Percentiles rank a stretch among this genome's conserved stretches.
Conservation (phyloP, 345 rosid species). For the Boechera stricta region DNA sequence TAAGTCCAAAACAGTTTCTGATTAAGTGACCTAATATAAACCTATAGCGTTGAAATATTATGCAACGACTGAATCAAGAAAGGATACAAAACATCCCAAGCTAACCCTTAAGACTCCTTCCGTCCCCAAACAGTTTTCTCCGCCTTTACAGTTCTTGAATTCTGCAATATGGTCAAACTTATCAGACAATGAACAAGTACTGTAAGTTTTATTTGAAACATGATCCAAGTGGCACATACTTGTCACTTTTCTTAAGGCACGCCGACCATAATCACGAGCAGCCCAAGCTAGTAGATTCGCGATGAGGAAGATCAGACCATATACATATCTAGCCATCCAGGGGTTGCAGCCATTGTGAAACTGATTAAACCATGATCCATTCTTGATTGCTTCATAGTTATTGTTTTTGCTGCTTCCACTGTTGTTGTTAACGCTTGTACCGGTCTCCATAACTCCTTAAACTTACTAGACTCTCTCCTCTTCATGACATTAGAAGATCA, state of each 20-base stretch:
- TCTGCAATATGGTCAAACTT: conserved; percentile 53
- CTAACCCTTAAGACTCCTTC: conserved; percentile 95
- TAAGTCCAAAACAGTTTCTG: conserved; percentile 45
- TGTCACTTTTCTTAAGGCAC: conserved; percentile 66
- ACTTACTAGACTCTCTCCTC: conserved; percentile 44
- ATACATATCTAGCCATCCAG: conserved; percentile 94
- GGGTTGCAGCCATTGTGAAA: conserved; percentile 84
- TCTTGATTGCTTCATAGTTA: conserved; percentile 52
- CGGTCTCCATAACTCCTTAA: conserved; percentile 63
- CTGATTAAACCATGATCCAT: conserved; percentile 77
- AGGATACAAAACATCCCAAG: conserved; percentile 99
- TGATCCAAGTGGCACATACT: conserved; percentile 51
- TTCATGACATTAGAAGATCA: conserved; percentile 53
- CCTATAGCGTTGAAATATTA: neutral
- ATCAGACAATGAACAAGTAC: conserved; percentile 19
- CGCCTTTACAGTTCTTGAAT: conserved; percentile 72
- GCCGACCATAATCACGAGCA: conserved; percentile 78
- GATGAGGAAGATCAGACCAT: conserved; percentile 74
- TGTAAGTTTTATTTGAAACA: neutral
- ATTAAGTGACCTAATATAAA: neutral
- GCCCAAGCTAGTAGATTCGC: conserved; percentile 92
- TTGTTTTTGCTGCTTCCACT: conserved; percentile 33
- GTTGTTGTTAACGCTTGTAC: conserved; percentile 40
- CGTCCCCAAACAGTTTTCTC: conserved; percentile 80
- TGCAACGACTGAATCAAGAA: conserved; percentile 30